Evolutionary conservation across 225 moss, liverwort and hornwort genomes (phyloP), one percentile per base, ranked within the genome.

Genomic region (Sphagnum tenellum): DNA sequence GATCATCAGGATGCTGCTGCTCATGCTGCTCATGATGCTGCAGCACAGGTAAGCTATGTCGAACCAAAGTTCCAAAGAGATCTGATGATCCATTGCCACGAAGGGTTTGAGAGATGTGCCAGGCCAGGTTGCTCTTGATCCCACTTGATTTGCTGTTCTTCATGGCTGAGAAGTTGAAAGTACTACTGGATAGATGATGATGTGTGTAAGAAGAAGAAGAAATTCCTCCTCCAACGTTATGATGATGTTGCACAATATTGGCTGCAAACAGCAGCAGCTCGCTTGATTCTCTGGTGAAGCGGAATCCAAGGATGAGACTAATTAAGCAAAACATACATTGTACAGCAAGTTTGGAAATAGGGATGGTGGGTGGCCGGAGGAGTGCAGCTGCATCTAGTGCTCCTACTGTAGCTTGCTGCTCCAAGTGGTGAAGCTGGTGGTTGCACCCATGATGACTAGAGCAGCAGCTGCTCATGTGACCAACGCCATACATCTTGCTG

Each of bases 221-320:
- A 29, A 1, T 29, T 29, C 1, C 29, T 29, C 29, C 29, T 29
- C 29, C 29, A 29, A 29, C 29, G 29, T 29, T 29, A 29, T 29
- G 29, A 29, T 29, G 29, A 29, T 29, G 29, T 29, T 29, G 29
- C 29, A 29, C 29, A 79, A 63, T 11, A 77, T 78, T 4, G 72
- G 71, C 29, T 29, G 29, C 29, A 29, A 65, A 86, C 55, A 45
- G 29, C 29, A 29, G 29, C 29, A 29, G 29, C 29, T 29, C 77
- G 58, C 2, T 29, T 29, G 76, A 78, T 68, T 86, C 82, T 55
- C 76, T 65, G 12, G 86, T 81, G 6, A 86, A 68, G 2, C 86
- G 76, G 60, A 82, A 82, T 54, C 86, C 86, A 51, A 86, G 62
- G 50, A 82, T 44, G 49, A 86, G 74, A 47, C 79, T 66, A 56